Evolutionary conservation across 2,329 filamentous ascomycete species (phyloP), one percentile per base, ranked within the genome.

Genomic region (Neonectria coccinea): DNA sequence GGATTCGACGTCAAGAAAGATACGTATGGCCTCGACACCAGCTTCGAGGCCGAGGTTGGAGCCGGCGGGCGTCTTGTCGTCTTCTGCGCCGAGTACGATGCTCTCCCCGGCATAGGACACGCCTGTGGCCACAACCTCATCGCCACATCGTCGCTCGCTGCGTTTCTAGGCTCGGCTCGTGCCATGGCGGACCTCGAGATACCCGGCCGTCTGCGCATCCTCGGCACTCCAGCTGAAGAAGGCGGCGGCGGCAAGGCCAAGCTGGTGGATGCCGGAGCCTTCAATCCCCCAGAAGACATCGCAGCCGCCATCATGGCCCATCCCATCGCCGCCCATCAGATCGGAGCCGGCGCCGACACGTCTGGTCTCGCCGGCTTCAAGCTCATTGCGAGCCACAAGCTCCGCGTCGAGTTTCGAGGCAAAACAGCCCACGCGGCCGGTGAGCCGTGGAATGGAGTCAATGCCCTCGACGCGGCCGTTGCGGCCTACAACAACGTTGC

Each of bases 101-200:
- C 67, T 14, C 62, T 69, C 0, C 67, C 67, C 0, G 62, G 58
- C 1, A 67, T 69, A 52, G 67, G 67, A 8, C 59, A 67, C 29
- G 65, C 61, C 4, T 87, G 85, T 59, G 85, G 85, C 4, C 85
- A 87, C 74, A 87, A 87, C 65, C 78, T 86, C 41, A 86, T 86
- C 58, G 83, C 84, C 5, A 82, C 79, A 0, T 79, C 82, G 3
- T 84, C 83, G 0, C 73, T 86, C 10, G 79, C 82, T 1, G 83
- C 76, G 3, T 68, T 67, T 25, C 68, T 87, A 2, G 84, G 83
- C 2, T 79, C 84, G 0, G 83, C 82, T 0, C 75, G 81, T 29
- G 73, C 82, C 2, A 75, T 87, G 59, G 78, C 75, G 22, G 70
- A 78, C 73, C 84, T 29, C 0, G 58, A 61, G 14, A 62, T 67